These are phyloP conservation scores for Monosporascus cannonballus DNA, from an alignment of 2,329 filamentous ascomycete genomes.

Conservation along the genomic window DNA sequence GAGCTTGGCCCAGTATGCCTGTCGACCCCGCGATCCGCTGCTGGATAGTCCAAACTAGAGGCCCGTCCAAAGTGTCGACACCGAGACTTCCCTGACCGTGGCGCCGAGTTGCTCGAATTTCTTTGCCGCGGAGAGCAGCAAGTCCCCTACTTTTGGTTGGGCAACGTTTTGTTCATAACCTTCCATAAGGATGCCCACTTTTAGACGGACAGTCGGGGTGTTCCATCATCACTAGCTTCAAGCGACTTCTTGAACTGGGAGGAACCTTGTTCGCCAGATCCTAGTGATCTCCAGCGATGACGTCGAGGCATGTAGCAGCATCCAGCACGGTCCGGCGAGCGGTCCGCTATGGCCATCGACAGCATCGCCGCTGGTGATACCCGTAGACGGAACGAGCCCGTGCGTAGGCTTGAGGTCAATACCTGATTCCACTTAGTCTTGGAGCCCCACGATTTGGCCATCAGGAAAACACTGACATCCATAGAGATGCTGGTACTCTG, in stretches of 20 bases:
- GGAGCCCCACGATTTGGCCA: neutral
- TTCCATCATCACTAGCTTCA: neutral
- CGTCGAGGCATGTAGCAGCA: slow-evolving; percentile 33
- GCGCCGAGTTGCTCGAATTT: slow-evolving; percentile 41
- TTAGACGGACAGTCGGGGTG: slow-evolving; percentile 23
- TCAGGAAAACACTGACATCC: slow-evolving; percentile 19
- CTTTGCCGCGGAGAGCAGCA: slow-evolving; percentile 35
- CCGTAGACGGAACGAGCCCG: slow-evolving; percentile 43
- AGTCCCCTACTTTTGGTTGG: slow-evolving; percentile 31
- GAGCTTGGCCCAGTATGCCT: slow-evolving; percentile 35
- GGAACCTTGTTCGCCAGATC: slow-evolving; percentile 22
- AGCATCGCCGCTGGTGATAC: slow-evolving; percentile 31
- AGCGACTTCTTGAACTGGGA: slow-evolving; percentile 19
- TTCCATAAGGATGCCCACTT: slow-evolving; percentile 38
- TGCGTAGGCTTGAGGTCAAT: slow-evolving; percentile 40
- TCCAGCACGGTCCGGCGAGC: slow-evolving; percentile 36
- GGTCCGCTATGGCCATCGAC: slow-evolving; percentile 39
- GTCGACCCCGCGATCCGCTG: slow-evolving; percentile 37
- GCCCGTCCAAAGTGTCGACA: slow-evolving; percentile 41
- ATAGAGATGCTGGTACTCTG: slow-evolving; percentile 35
- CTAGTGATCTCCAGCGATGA: slow-evolving; percentile 39
- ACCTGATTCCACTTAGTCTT: slow-evolving; percentile 17
- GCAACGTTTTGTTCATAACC: slow-evolving; percentile 34
- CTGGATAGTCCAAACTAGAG: slow-evolving; percentile 45
- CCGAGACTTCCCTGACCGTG: slow-evolving; percentile 40